A percentile compares a stretch with the other conserved stretches of the same genome.
These are phyloP conservation scores for Pinus taeda DNA, from an alignment of 75 land plant genomes.

Conservation along the genomic window DNA sequence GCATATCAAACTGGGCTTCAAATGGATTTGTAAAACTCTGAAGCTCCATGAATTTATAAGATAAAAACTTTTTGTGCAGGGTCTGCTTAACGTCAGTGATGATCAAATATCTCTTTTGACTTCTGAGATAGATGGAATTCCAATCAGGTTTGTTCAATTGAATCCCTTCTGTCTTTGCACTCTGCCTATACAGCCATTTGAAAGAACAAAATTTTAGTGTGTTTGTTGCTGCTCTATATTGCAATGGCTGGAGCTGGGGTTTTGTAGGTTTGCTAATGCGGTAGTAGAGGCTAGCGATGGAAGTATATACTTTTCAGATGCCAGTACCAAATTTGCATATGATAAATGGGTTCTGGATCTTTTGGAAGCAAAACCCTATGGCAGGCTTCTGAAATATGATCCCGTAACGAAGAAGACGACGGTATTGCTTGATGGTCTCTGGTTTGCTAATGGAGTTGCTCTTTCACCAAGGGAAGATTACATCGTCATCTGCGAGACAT, in stretches of 20 bases:
- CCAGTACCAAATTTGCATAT: slow-evolving; percentile 44
- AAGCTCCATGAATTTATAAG: no score
- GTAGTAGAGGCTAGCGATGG: slow-evolving; percentile 65
- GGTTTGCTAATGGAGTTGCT: slow-evolving; percentile 76
- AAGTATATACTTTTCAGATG: slow-evolving; percentile 66
- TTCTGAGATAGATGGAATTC: slow-evolving; percentile 40
- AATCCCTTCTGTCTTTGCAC: no score
- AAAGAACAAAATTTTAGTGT: no score
- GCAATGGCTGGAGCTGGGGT: slow-evolving; percentile 29
- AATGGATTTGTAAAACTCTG: no score
- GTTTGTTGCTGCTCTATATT: no score
- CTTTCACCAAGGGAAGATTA: slow-evolving; percentile 52
- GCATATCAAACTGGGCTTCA: no score
- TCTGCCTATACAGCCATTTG: no score
- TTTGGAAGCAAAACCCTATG: slow-evolving; percentile 62
- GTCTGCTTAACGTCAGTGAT: slow-evolving; percentile 51
- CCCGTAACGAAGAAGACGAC: slow-evolving; percentile 43
- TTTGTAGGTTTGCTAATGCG: slow-evolving; percentile 62
- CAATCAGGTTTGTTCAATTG: slow-evolving; percentile 35
- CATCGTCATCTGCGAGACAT: slow-evolving; percentile 61
- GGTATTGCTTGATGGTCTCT: slow-evolving; percentile 33
- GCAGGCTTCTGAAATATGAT: slow-evolving; percentile 67
- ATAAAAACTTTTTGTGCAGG: slow-evolving; percentile 19
- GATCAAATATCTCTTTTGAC: slow-evolving; percentile 30
- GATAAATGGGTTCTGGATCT: slow-evolving; percentile 40